Evolutionary conservation across 2,329 filamentous ascomycete species (phyloP).

Genomic region (Cladosporium sp.): DNA sequence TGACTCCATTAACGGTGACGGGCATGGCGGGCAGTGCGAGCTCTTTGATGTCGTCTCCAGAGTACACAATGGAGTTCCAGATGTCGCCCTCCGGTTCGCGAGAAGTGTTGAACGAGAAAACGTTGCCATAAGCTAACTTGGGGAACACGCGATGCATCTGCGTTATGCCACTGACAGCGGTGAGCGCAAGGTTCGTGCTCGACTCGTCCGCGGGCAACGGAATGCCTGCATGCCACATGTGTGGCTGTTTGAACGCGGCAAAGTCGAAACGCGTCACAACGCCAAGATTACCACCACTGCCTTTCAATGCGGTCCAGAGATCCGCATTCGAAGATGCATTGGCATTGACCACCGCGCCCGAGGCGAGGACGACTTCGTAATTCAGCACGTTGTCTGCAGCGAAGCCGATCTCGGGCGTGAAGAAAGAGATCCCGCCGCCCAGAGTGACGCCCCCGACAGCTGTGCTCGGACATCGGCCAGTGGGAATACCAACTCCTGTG

Average conservation of each 20-base stretch:
- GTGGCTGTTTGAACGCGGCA: neutral
- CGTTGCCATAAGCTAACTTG: conserved; percentile 15
- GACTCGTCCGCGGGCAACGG: conserved; percentile 7
- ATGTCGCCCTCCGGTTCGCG: neutral
- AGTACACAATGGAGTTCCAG: conserved; percentile 10
- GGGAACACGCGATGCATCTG: conserved; percentile 9
- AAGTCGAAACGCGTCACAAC: conserved; percentile 32
- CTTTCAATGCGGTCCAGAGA: conserved; percentile 30
- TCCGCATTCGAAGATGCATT: conserved; percentile 27
- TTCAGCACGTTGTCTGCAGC: conserved; percentile 34
- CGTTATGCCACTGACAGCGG: conserved; percentile 5
- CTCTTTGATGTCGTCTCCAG: conserved; percentile 9
- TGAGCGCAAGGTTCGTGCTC: conserved; percentile 5
- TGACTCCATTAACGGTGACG: neutral
- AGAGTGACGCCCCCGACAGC: conserved; percentile 34
- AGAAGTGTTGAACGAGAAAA: conserved; percentile 14
- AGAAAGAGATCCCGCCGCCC: conserved; percentile 36
- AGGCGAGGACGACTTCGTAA: conserved; percentile 30
- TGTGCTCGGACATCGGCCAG: conserved; percentile 43
- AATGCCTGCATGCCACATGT: conserved; percentile 3
- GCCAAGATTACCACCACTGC: conserved; percentile 34
- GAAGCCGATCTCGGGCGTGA: conserved; percentile 30
- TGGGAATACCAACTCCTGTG: conserved; percentile 43
- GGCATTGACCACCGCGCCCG: conserved; percentile 28
- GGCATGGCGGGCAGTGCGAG: neutral